Conservation (phyloP, 768 basidiomycete species). For the Lactarius indigo region DNA sequence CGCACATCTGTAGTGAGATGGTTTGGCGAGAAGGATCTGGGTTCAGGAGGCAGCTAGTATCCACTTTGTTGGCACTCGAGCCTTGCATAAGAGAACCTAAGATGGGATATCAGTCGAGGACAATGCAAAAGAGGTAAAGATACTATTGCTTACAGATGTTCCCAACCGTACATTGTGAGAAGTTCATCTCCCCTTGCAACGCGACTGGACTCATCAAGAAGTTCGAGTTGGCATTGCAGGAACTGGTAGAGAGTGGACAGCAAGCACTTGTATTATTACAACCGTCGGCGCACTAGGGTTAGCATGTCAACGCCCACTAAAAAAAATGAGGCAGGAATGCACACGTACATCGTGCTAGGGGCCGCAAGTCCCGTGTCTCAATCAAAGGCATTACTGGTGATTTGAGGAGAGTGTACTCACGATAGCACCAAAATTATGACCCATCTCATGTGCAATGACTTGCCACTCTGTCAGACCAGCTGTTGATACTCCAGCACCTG, state of each 20-base stretch:
- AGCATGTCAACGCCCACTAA: no score
- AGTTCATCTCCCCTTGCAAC: conserved; percentile 55
- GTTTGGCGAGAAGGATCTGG: conserved; percentile 45
- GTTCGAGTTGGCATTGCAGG: conserved; percentile 61
- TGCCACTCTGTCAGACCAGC: conserved; percentile 77
- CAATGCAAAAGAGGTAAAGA: conserved; percentile 10
- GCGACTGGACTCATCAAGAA: conserved; percentile 88
- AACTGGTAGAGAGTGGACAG: conserved; percentile 59
- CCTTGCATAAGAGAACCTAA: conserved; percentile 63
- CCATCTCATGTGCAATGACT: conserved; percentile 78
- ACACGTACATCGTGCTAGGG: conserved; percentile 53
- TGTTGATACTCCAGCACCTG: conserved; percentile 81
- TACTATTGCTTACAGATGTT: conserved; percentile 64
- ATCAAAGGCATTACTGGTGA: conserved; percentile 18
- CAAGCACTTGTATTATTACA: conserved; percentile 52
- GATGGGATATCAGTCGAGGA: neutral
- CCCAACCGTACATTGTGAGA: conserved; percentile 77
- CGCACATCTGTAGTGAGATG: conserved; percentile 70
- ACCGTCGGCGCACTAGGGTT: conserved; percentile 54
- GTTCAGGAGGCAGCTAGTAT: conserved; percentile 60
- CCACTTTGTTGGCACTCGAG: conserved; percentile 40
- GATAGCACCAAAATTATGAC: conserved; percentile 88
- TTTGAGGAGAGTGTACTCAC: conserved; percentile 41
- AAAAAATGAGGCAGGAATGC: no score
- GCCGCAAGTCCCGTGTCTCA: conserved; percentile 19